Conservation (phyloP, 164 flowering plant genomes). For the Santalum album region DNA sequence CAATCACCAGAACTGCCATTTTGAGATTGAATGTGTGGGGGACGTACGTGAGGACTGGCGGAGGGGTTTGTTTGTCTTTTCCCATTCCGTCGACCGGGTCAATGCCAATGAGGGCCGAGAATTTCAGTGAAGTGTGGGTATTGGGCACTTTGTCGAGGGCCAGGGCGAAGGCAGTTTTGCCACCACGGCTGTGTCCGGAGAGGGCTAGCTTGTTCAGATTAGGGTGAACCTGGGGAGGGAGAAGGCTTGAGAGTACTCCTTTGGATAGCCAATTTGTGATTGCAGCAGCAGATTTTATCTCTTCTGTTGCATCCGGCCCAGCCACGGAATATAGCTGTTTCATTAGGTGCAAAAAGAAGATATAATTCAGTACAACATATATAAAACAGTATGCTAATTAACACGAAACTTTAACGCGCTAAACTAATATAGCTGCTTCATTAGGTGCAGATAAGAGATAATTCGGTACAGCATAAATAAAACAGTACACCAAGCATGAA, state of each 20-base stretch:
- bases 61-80: conserved; percentile 69
- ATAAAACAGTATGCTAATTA: too few relatives aligned
- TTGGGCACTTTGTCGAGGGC: conserved; percentile 36
- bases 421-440: too few relatives aligned
- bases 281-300: conserved; percentile 47
- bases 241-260: conserved; percentile 28
- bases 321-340: conserved; percentile 44
- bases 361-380: too few relatives aligned
- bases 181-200: conserved; percentile 84
- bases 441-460: too few relatives aligned
- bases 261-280: conserved; percentile 47
- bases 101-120: conserved; percentile 71
- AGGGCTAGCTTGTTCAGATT: conserved; percentile 44
- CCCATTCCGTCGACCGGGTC: conserved; percentile 94
- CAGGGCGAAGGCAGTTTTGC: conserved; percentile 69
- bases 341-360: too few relatives aligned
- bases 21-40: conserved; percentile 59
- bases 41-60: conserved; percentile 60
- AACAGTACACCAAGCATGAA: too few relatives aligned
- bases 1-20: conserved; percentile 60
- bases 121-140: conserved; percentile 15
- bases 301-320: conserved; percentile 45
- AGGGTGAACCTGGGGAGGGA: conserved; percentile 43
- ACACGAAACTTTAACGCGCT: too few relatives aligned
- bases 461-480: too few relatives aligned